Percentiles rank a stretch among this genome's conserved stretches.
phyloP scores from a whole-genome alignment of 352 stramenopile species.

The Pythium pyrilobum region DNA sequence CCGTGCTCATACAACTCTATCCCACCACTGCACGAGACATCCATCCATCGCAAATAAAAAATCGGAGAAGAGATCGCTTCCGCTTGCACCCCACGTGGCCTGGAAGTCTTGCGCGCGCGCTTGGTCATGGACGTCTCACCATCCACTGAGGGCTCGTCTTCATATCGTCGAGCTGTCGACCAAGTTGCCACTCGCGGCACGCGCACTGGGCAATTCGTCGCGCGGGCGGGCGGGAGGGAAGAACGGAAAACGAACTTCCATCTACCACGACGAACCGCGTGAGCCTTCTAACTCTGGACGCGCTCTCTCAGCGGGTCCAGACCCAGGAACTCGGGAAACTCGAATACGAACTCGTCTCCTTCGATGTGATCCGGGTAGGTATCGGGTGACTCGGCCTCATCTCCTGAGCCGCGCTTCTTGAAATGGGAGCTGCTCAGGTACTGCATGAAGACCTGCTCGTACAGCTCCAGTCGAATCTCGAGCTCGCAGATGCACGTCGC shows the following conservation, averaged over 20 bases:
- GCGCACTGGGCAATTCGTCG: slow-evolving; percentile 1
- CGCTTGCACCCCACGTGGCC: slow-evolving; percentile 11
- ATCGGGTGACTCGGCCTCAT: background rate
- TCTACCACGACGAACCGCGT: slow-evolving; percentile 2
- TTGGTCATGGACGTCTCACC: background rate
- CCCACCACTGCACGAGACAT: slow-evolving; percentile 19
- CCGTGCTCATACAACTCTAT: slow-evolving; percentile 17
- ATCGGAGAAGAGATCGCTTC: slow-evolving; percentile 14
- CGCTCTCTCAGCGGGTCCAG: slow-evolving; percentile 17
- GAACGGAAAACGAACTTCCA: background rate
- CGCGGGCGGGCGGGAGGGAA: slow-evolving; percentile 2
- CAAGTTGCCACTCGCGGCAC: background rate
- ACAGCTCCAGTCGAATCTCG: slow-evolving; percentile 37
- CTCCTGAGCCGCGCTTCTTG: slow-evolving; percentile 21
- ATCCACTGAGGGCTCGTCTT: slow-evolving; percentile 14
- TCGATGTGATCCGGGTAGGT: slow-evolving; percentile 21
- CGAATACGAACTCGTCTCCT: slow-evolving; percentile 31
- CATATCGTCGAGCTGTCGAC: slow-evolving; percentile 18
- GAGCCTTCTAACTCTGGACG: slow-evolving; percentile 11
- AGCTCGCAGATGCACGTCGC: slow-evolving; percentile 48
- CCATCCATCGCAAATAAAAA: slow-evolving; percentile 22
- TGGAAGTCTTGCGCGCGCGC: background rate
- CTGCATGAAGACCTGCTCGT: slow-evolving; percentile 48
- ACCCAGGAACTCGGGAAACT: slow-evolving; percentile 49
- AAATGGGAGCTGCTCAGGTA: slow-evolving; percentile 58